Conservation (phyloP, 441 rosid species). For the Kokia cookei region DNA sequence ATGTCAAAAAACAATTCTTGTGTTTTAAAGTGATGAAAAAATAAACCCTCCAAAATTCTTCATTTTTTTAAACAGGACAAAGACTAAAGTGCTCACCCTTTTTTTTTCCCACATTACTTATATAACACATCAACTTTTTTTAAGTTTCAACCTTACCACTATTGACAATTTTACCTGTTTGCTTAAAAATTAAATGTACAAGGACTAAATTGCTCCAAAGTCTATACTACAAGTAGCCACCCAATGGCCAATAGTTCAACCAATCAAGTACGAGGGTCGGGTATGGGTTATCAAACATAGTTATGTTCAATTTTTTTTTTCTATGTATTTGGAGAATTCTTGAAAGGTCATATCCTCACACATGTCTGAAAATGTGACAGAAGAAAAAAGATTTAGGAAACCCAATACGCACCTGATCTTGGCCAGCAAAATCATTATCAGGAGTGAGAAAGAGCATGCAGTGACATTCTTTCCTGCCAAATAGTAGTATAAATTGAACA, state of each 20-base stretch:
- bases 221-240: neutral
- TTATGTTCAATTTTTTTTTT: neutral
- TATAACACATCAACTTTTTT: too few relatives aligned
- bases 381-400: neutral
- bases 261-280: neutral
- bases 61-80: too few relatives aligned
- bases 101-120: too few relatives aligned
- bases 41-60: too few relatives aligned
- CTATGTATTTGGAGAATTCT: neutral
- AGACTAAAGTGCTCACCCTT: too few relatives aligned
- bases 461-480: conserved; percentile 94
- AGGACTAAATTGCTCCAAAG: neutral
- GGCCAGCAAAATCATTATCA: conserved; percentile 89
- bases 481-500: neutral
- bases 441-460: conserved; percentile 96
- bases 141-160: too few relatives aligned
- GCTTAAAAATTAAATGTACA: neutral
- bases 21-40: too few relatives aligned
- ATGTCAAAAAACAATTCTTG: too few relatives aligned
- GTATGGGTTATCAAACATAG: neutral
- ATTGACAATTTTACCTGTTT: neutral
- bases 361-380: neutral
- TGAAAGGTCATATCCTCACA: neutral
- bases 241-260: neutral
- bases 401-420: conserved; percentile 54